Percentiles rank a stretch among this genome's conserved stretches.
Conservation (phyloP, 2,329 filamentous ascomycete genomes). For the Exophiala lecanii-corni region DNA sequence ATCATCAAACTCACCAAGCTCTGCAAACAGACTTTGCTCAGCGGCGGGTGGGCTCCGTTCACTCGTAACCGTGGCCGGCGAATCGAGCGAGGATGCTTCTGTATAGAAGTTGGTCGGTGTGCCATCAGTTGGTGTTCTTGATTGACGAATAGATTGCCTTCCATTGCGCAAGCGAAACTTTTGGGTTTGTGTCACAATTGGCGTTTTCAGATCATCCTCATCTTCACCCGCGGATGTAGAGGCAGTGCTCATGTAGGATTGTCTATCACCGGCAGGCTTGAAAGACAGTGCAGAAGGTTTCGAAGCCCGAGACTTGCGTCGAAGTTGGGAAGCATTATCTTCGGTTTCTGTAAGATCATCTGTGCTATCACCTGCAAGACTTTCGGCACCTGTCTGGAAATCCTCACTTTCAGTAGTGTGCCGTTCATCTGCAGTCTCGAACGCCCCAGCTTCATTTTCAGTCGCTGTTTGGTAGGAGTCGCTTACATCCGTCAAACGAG, state of each 20-base stretch:
- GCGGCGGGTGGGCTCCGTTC: conserved; percentile 44
- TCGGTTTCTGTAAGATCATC: conserved; percentile 87
- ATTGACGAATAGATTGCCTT: conserved; percentile 58
- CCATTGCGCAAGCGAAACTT: conserved; percentile 69
- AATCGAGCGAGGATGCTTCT: conserved; percentile 43
- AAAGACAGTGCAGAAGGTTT: conserved; percentile 39
- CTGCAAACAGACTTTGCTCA: conserved; percentile 80
- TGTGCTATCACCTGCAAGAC: conserved; percentile 62
- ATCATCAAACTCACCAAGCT: conserved; percentile 74
- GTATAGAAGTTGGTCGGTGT: conserved; percentile 37
- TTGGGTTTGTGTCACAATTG: conserved; percentile 56
- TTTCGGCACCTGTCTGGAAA: conserved; percentile 89
- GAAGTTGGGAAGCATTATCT: conserved; percentile 38
- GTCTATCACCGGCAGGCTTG: conserved; percentile 51
- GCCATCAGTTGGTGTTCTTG: conserved; percentile 45
- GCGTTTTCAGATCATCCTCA: conserved; percentile 61
- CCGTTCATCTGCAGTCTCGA: conserved; percentile 73
- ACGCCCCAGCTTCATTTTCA: conserved; percentile 60
- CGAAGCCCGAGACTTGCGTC: conserved; percentile 31
- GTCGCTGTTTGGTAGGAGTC: conserved; percentile 79
- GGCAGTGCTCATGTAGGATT: conserved; percentile 79
- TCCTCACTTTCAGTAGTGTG: conserved; percentile 81
- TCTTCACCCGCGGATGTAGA: conserved; percentile 79
- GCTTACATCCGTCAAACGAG: conserved; percentile 46
- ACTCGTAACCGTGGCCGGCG: conserved; percentile 49